These are phyloP conservation scores for Aureobasidium melanogenum DNA, from an alignment of 2,329 filamentous ascomycete species.

Conservation along the genomic window DNA sequence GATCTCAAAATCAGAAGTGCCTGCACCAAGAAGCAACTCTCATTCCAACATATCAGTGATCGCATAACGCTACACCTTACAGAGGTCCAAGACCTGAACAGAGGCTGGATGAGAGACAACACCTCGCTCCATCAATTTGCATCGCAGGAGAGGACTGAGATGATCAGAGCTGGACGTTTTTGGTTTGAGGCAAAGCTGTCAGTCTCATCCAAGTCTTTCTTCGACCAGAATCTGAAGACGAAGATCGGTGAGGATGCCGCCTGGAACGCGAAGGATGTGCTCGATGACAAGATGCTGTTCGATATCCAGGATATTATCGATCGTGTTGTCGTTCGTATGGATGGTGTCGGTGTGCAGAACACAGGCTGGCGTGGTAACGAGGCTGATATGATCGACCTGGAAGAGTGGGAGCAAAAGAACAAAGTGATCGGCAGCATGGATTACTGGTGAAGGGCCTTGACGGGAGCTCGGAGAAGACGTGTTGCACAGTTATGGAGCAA, in stretches of 20 bases:
- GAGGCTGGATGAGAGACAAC: slow-evolving; percentile 5
- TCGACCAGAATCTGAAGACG: slow-evolving; percentile 6
- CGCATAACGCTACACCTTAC: slow-evolving; percentile 2
- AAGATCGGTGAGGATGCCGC: slow-evolving; percentile 8
- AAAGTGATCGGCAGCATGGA: not conserved
- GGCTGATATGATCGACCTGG: not conserved
- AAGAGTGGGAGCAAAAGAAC: not conserved
- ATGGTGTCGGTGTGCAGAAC: slow-evolving; percentile 17
- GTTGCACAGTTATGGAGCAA: not conserved
- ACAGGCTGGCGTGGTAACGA: slow-evolving; percentile 12
- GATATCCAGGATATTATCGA: slow-evolving; percentile 12
- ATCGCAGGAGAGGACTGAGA: not conserved
- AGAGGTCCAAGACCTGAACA: slow-evolving; percentile 8
- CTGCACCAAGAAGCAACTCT: slow-evolving; percentile 15
- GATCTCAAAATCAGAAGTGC: slow-evolving; percentile 15
- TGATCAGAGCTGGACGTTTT: slow-evolving; percentile 7
- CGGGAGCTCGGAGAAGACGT: not conserved
- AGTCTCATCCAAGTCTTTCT: not conserved
- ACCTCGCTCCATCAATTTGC: not conserved
- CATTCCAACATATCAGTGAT: not conserved
- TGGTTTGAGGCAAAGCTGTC: slow-evolving; percentile 19
- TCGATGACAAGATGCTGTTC: not conserved
- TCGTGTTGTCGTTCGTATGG: slow-evolving; percentile 15
- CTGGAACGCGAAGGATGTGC: slow-evolving; percentile 12
- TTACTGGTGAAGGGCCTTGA: not conserved